phyloP scores from a whole-genome alignment of 257 asterid genomes.

The Przewalskia tangutica region DNA sequence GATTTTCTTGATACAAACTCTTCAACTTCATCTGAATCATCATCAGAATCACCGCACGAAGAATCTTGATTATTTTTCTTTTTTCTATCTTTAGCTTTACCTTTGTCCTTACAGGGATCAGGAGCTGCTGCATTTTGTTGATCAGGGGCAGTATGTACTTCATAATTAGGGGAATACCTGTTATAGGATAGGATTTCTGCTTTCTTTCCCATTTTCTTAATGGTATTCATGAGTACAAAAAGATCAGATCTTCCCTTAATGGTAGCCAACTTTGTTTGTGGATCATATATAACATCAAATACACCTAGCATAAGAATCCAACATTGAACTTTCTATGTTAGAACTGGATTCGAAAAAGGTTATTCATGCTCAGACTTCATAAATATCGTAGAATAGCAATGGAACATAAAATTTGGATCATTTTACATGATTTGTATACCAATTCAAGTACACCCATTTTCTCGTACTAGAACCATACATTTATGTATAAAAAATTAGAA shows the following conservation, averaged over 20 bases:
- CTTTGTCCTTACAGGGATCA: background rate
- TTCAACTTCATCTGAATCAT: background rate
- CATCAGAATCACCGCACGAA: background rate
- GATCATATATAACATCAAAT: conserved; percentile 11
- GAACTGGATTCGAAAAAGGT: background rate
- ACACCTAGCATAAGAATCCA: conserved; percentile 10
- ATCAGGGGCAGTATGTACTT: background rate
- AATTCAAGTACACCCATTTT: too few species aligned
- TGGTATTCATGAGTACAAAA: background rate
- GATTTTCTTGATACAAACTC: conserved; percentile 8
- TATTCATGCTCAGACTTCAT: background rate
- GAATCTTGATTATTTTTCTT: background rate
- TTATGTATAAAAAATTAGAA: too few species aligned
- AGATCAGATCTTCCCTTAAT: conserved; percentile 27
- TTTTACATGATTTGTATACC: background rate
- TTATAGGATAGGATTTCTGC: conserved; percentile 14
- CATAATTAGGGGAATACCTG: background rate
- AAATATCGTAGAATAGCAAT: too few species aligned
- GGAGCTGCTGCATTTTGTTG: background rate
- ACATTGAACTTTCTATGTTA: background rate
- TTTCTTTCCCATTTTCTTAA: conserved; percentile 13
- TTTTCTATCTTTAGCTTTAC: background rate
- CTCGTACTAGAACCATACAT: too few species aligned
- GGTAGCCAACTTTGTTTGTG: conserved; percentile 12
- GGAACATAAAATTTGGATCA: background rate